Evolutionary conservation across 2,329 filamentous ascomycete genomes (phyloP), one percentile per base, ranked within the genome.

Genomic region (Aureobasidium vineae): DNA sequence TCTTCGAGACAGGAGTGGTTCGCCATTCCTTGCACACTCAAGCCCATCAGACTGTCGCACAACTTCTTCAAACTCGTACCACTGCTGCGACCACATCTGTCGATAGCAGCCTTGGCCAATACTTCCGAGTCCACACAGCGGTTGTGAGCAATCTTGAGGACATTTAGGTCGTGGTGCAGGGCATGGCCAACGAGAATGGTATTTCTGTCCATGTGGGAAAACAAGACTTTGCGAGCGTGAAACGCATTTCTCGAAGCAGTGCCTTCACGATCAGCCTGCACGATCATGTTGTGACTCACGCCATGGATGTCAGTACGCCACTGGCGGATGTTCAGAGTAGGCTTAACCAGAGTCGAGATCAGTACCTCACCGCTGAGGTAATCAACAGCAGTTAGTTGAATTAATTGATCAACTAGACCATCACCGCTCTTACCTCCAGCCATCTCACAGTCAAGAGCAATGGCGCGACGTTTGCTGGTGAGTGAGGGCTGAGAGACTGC

Each of bases 171-270:
- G 45, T 63, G 13, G n/a, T 63, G 23, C n/a, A 63, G 45, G 26
- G 59, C 59, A 50, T 63, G 59, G 7, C 59, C 59, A 10, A 63
- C 59, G 5, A 63, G 59, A n/a, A 63, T 50, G 21, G 59, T 63
- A n/a, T 26, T 28, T n/a, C 16, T 28, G 43, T 63, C 26, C 59
- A 63, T 50, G n/a, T 50, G 16, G 1, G 43, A 49, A n/a, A 50
- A 63, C 43, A 63, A 23, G 23, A 63, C 5, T 16, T 45, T 28
- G n/a, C 59, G 59, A 21, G 59, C 59, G 21, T 63, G 59, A 2
- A n/a, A 16, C 13, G 15, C 10, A 15, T 28, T 8, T 15, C 13
- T 26, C n/a, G 52, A 13, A 28, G 59, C 59, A 15, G 59, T 50
- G 10, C 59, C 45, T 11, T 50, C 16, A 3, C 19, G 21, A n/a